Conservation (phyloP, 345 rosid species). For the Psidium friedrichsthalianum region DNA sequence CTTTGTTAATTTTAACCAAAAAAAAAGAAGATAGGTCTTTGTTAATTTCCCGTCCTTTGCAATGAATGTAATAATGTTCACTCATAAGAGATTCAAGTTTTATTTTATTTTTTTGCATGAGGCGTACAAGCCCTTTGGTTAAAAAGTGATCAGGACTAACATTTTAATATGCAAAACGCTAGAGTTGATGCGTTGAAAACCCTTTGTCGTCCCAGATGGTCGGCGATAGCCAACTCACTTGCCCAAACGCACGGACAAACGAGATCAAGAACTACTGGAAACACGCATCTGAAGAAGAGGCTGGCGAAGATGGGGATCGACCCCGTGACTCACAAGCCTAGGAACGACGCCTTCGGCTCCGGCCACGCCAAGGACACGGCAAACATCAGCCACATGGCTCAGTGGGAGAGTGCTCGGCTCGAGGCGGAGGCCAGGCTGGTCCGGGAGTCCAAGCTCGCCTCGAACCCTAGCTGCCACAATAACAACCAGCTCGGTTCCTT, state of each 20-base stretch:
- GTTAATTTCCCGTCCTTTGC: too few species aligned
- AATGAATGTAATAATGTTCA: too few species aligned
- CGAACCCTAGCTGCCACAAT: neutral
- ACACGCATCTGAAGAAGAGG: conserved; percentile 40
- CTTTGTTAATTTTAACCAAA: too few species aligned
- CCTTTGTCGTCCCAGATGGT: conserved; percentile 24
- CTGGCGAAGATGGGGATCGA: conserved; percentile 24
- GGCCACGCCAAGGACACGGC: neutral
- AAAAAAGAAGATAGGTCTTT: too few species aligned
- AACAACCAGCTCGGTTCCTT: neutral
- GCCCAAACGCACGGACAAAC: conserved; percentile 45
- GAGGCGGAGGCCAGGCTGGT: conserved; percentile 37
- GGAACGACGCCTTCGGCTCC: conserved; percentile 9
- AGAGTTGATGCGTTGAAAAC: too few species aligned
- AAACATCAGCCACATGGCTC: conserved; percentile 77
- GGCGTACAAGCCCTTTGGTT: too few species aligned
- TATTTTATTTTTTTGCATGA: too few species aligned
- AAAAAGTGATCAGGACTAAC: too few species aligned
- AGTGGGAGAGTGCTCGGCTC: conserved; percentile 89
- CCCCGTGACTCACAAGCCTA: conserved; percentile 32
- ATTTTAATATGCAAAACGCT: too few species aligned
- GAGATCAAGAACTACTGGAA: conserved; percentile 58
- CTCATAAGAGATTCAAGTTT: too few species aligned
- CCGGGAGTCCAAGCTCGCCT: conserved; percentile 6
- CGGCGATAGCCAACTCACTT: conserved; percentile 43